phyloP scores from a whole-genome alignment of 768 basidiomycete genomes.

The Suillus hirtellus region DNA sequence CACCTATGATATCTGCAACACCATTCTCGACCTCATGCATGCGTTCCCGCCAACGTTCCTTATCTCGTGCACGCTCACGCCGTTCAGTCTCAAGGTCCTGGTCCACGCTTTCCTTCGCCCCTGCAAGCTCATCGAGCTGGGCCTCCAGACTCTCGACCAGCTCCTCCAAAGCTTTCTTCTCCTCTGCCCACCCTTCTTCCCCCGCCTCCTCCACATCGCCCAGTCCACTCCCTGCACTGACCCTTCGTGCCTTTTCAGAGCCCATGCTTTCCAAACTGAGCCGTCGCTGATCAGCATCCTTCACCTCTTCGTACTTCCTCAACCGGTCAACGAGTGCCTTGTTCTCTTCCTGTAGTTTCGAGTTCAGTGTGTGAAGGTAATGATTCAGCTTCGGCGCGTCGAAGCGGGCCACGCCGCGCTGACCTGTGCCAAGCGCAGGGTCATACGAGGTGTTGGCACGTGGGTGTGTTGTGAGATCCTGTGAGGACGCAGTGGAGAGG shows the following conservation, averaged over 20 bases:
- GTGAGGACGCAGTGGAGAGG: slow-evolving; percentile 82
- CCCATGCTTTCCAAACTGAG: slow-evolving; percentile 24
- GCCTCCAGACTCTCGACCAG: slow-evolving; percentile 40
- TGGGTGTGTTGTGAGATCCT: slow-evolving; percentile 78
- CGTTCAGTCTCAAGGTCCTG: slow-evolving; percentile 54
- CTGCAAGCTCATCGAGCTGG: slow-evolving; percentile 40
- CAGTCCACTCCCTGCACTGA: slow-evolving; percentile 53
- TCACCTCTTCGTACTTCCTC: slow-evolving; percentile 51
- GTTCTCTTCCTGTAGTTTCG: slow-evolving; percentile 84
- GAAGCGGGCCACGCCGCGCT: slow-evolving; percentile 70
- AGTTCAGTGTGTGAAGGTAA: slow-evolving; percentile 84
- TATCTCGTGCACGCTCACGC: slow-evolving; percentile 61
- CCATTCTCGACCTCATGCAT: slow-evolving; percentile 73
- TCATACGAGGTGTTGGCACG: slow-evolving; percentile 89
- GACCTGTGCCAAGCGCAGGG: slow-evolving; percentile 73
- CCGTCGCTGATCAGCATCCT: slow-evolving; percentile 28
- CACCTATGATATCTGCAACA: slow-evolving; percentile 64
- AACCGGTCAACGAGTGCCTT: slow-evolving; percentile 59
- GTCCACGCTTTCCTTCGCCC: slow-evolving; percentile 48
- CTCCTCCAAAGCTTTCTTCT: slow-evolving; percentile 56
- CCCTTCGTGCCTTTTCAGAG: slow-evolving; percentile 42
- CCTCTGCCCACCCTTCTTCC: slow-evolving; percentile 71
- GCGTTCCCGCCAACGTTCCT: slow-evolving; percentile 67
- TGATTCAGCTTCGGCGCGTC: slow-evolving; percentile 84
- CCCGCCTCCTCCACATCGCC: slow-evolving; percentile 60